phyloP scores from a whole-genome alignment of 2,329 filamentous ascomycete genomes.

The Alternaria metachromatica region DNA sequence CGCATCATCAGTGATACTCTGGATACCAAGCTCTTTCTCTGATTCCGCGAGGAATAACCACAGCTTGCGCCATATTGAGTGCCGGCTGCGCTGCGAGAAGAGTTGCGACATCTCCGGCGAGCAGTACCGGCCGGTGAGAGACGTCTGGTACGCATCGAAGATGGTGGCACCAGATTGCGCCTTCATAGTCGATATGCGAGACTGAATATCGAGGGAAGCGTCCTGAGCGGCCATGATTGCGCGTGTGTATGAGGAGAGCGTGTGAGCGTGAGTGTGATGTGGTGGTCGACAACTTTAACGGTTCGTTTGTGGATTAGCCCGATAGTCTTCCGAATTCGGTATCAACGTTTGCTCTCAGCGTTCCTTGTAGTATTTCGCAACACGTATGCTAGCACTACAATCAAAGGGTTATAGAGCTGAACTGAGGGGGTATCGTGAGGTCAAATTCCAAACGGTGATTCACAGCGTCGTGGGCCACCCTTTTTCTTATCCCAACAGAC shows the following conservation, averaged over 20 bases:
- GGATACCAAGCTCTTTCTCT: conserved; percentile 80
- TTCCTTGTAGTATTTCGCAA: not conserved
- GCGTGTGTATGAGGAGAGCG: not conserved
- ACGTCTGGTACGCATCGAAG: conserved; percentile 38
- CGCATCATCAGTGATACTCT: conserved; percentile 70
- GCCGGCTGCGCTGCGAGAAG: conserved; percentile 77
- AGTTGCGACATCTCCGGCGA: conserved; percentile 65
- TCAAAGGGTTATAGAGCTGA: not conserved
- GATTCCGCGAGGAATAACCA: conserved; percentile 86
- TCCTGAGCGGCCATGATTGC: conserved; percentile 24
- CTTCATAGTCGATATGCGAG: conserved; percentile 31
- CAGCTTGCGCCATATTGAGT: conserved; percentile 81
- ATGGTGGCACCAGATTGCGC: conserved; percentile 25
- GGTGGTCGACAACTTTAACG: not conserved
- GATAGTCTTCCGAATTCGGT: conserved; percentile 13
- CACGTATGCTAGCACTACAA: not conserved
- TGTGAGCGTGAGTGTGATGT: not conserved
- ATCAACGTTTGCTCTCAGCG: not conserved
- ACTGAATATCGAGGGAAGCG: conserved; percentile 30
- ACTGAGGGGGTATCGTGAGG: not conserved
- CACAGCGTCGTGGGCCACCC: conserved; percentile 14
- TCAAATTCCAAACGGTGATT: not conserved
- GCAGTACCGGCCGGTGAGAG: conserved; percentile 66
- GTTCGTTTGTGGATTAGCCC: conserved; percentile 5
- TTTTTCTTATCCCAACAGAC: conserved; percentile 22